Evolutionary conservation across 768 basidiomycete species (phyloP).

Genomic region (Trametes gibbosa): DNA sequence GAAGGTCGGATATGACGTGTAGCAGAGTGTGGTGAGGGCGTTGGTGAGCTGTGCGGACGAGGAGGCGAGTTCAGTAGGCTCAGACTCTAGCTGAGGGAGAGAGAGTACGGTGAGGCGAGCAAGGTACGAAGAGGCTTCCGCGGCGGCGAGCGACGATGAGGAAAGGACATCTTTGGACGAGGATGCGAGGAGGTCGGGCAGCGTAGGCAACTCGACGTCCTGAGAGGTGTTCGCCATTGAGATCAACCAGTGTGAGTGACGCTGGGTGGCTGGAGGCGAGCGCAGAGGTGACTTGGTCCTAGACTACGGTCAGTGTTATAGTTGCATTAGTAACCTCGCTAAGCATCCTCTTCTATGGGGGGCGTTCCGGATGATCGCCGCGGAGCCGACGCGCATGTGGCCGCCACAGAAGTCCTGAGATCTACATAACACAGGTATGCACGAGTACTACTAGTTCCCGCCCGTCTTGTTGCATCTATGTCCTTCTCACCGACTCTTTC

Average conservation of each 20-base stretch:
- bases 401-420: too few species aligned
- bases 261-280: too few species aligned
- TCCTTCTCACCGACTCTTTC: too few species aligned
- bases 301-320: too few species aligned
- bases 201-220: conserved; percentile 14
- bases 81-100: conserved; percentile 63
- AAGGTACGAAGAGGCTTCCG: conserved; percentile 50
- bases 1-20: conserved; percentile 89
- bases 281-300: too few species aligned
- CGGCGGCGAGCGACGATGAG: conserved; percentile 13
- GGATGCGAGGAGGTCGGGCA: conserved; percentile 23
- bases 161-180: conserved; percentile 20
- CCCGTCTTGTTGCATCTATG: too few species aligned
- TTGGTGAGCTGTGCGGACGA: conserved; percentile 86
- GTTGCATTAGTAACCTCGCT: too few species aligned
- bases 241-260: background rate
- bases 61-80: conserved; percentile 75
- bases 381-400: too few species aligned
- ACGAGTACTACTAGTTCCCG: too few species aligned
- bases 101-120: conserved; percentile 61
- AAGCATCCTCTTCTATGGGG: too few species aligned
- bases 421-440: too few species aligned
- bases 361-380: too few species aligned
- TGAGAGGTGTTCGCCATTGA: background rate
- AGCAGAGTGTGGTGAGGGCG: conserved; percentile 85